Evolutionary conservation across 2,329 filamentous ascomycete species (phyloP), one percentile per base, ranked within the genome.

Genomic region (Leptosphaerulina australis): DNA sequence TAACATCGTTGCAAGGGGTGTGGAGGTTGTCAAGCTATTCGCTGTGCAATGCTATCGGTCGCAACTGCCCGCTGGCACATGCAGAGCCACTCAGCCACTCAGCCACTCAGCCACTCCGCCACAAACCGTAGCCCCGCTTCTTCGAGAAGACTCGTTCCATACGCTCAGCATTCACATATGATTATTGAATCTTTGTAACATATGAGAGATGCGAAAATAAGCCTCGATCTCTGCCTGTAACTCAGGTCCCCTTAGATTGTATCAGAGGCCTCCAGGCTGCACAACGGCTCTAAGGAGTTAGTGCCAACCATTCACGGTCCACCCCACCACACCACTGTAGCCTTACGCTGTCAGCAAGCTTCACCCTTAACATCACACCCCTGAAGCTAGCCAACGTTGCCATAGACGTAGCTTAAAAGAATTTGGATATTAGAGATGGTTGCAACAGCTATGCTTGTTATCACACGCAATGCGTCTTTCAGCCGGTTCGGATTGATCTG

Each of bases 1-100:
- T 64, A 52, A 59, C 65, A 67, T 68, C 18, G 49, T 50, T 49
- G 56, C 49, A 50, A 38, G 46, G 24, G 31, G 20, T 34, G 41
- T 45, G 18, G 40, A 28, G 22, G 34, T 44, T 24, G 36, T 36
- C 41, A 29, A 41, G 36, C 33, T 51, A 43, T 22, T 30, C 10
- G 31, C 39, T 37, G 17, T 50, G 31, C 25, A 38, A 10, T 40
- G 41, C 47, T 28, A 5, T 46, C 36, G 25, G 30, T 46, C 35
- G 47, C 40, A 21, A 44, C 22, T 20, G 35, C 29, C 36, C 44
- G 37, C 37, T 48, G 44, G 35, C 47, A 44, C 40, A 43, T 41
- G 45, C 39, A 22, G 22, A 30, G 41, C 18, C 30, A 41, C 47
- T 44, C 46, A 43, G 46, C 46, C 46, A 49, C 46, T 36, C 39